Base-by-base conservation (phyloP, 805 yeast genomes). In the Suhomyces sp. region DNA sequence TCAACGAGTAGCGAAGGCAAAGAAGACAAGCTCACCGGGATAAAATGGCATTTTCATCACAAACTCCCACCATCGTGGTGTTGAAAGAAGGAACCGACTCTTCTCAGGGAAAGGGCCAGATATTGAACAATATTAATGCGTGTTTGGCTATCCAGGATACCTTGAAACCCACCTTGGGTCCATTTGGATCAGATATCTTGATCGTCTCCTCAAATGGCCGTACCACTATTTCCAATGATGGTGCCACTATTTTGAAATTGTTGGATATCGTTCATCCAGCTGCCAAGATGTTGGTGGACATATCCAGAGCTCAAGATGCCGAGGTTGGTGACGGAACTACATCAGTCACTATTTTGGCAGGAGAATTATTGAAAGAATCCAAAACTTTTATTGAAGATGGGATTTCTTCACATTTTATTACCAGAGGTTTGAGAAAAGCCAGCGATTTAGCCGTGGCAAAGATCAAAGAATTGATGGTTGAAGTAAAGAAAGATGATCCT, bases 241-340 rank as follows among this genome's bases (percentile, higher is more conserved):
- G 99, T 59, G 99, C 99, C 40, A 94, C 99, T 2, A 93, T 94
- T 61, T 77, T 94, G 67, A 89, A 87, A 66, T 78, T 94, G 52
- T 74, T 94, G 59, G 99, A 94, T 65, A 96, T 94, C 51, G 97
- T 94, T 22, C 99, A 94, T 64, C 99, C 99, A 8, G 99, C 99
- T 9, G 99, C 99, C 10, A 91, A 90, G 69, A 92, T 93, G 54
- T 76, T 93, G 59, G 99, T 93, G 49, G 96, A 93, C 67, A 88
- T 93, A 52, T 88, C 97, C 15, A 86, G 96, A 67, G 91, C 96
- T 2, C 99, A 93, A 74, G 99, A 93, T 68, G 96, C 96, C 54
- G 98, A 93, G 70, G 97, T 94, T 57, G 99, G 99, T 54, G 99
- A 93, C 72, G 99, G 99, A 59, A 93, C 99, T 43, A 93, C 99